phyloP scores from a whole-genome alignment of 2,329 filamentous ascomycete genomes.

The Cladophialophora immunda region DNA sequence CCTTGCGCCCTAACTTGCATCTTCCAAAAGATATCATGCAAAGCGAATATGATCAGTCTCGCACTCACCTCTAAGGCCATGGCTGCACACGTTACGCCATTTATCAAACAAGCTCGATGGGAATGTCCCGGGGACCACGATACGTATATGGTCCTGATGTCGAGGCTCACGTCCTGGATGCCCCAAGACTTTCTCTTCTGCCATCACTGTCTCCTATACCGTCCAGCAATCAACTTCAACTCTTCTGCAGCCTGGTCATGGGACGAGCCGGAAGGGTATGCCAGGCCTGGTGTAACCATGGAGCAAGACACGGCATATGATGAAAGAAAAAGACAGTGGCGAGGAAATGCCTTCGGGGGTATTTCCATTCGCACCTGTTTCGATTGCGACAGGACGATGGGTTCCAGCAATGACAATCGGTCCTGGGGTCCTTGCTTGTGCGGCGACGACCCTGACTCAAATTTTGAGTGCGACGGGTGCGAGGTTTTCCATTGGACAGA shows the following conservation, averaged over 20 bases:
- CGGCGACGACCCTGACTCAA: not conserved
- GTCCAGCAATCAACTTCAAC: not conserved
- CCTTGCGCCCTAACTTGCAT: not conserved
- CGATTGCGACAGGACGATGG: constrained; percentile 6
- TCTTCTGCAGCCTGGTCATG: not conserved
- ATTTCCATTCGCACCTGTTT: not conserved
- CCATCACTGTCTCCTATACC: constrained; percentile 9
- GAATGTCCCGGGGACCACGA: not conserved
- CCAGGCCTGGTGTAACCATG: not conserved
- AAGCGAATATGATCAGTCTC: constrained; percentile 5
- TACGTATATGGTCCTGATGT: constrained; percentile 10
- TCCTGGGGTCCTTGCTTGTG: not conserved
- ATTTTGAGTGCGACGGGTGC: not conserved
- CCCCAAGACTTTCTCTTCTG: not conserved
- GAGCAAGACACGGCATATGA: not conserved
- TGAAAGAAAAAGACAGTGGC: not conserved
- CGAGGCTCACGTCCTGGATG: constrained; percentile 1
- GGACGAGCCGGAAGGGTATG: not conserved
- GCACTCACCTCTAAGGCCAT: constrained; percentile 9
- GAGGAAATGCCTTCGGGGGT: not conserved
- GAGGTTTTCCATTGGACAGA: constrained; percentile 6
- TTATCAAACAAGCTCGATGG: not conserved
- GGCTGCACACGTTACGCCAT: not conserved
- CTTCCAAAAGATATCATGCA: not conserved
- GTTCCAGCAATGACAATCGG: not conserved